phyloP scores from a whole-genome alignment of 495 filamentous ascomycete species.

The Penicillium salamii region DNA sequence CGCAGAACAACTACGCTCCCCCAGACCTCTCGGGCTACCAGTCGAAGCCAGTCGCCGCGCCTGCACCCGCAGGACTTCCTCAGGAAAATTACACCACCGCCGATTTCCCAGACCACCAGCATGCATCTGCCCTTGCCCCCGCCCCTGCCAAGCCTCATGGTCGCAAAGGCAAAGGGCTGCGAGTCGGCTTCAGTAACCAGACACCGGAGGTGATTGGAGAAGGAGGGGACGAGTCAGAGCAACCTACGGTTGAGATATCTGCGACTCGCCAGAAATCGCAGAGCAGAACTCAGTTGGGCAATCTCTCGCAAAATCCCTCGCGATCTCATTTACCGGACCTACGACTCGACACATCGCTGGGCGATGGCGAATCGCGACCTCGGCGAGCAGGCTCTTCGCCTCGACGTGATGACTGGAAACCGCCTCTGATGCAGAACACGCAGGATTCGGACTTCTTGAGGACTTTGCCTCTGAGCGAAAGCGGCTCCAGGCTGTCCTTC shows the following conservation, averaged over 20 bases:
- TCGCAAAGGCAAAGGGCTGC: slow-evolving; percentile 57
- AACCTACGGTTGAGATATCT: slow-evolving; percentile 65
- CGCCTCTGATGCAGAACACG: slow-evolving; percentile 28
- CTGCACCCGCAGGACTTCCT: slow-evolving; percentile 1
- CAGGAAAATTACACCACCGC: slow-evolving; percentile 18
- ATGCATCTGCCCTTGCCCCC: not conserved
- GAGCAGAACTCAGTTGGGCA: slow-evolving; percentile 17
- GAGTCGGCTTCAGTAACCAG: slow-evolving; percentile 66
- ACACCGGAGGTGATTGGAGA: slow-evolving; percentile 78
- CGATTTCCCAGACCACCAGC: slow-evolving; percentile 11
- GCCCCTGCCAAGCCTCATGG: slow-evolving; percentile 10
- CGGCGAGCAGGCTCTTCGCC: slow-evolving; percentile 10
- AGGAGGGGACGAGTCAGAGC: slow-evolving; percentile 79
- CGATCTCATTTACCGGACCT: slow-evolving; percentile 23
- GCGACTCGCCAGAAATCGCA: slow-evolving; percentile 45
- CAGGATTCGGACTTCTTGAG: slow-evolving; percentile 41
- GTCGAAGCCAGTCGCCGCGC: slow-evolving; percentile 10
- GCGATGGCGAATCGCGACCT: slow-evolving; percentile 18
- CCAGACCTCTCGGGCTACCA: slow-evolving; percentile 19
- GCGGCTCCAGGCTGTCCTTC: slow-evolving; percentile 42
- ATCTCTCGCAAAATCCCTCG: slow-evolving; percentile 12
- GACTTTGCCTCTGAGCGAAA: slow-evolving; percentile 28
- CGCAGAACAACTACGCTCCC: slow-evolving; percentile 20
- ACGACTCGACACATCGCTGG: slow-evolving; percentile 41
- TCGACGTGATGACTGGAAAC: slow-evolving; percentile 21